Percentiles rank a stretch among this genome's conserved stretches.
Evolutionary conservation across 2,329 filamentous ascomycete species (phyloP).

Genomic region (Trichophyton simii): DNA sequence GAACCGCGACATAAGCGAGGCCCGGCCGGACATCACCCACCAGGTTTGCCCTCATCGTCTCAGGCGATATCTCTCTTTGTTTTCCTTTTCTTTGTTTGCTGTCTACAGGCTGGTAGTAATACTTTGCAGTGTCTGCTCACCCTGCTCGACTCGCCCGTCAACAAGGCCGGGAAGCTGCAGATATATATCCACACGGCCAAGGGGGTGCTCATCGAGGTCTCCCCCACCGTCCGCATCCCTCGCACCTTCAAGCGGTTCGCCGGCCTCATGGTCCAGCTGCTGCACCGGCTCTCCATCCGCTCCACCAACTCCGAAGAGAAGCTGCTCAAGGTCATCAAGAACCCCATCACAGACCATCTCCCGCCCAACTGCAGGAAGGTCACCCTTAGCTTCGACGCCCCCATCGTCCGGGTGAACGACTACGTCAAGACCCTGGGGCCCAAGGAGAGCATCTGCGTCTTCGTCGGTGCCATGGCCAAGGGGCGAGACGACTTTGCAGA

Average conservation of each 20-base stretch:
- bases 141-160: conserved; percentile 92
- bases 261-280: conserved; percentile 93
- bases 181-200: conserved; percentile 98
- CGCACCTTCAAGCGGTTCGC: conserved; percentile 98
- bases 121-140: conserved; percentile 74
- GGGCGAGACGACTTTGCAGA: conserved; percentile 93
- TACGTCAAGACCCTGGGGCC: conserved; percentile 68
- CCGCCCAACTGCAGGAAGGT: conserved; percentile 97
- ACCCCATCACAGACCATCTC: conserved; percentile 92
- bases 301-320: conserved; percentile 97
- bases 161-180: conserved; percentile 94
- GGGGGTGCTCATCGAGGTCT: conserved; percentile 93
- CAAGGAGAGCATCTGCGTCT: conserved; percentile 92
- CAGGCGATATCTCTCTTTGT: not conserved
- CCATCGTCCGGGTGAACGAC: conserved; percentile 73
- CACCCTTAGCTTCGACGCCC: conserved; percentile 86
- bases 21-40: conserved; percentile 93
- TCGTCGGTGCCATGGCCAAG: conserved; percentile 97
- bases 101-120: not conserved
- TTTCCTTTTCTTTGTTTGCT: not conserved
- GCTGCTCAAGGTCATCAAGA: conserved; percentile 91
- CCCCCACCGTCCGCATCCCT: conserved; percentile 92
- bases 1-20: conserved; percentile 97
- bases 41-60: conserved; percentile 52
- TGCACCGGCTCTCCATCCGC: conserved; percentile 89